Percentiles rank a stretch among this genome's conserved stretches.
Evolutionary conservation across 768 basidiomycete species (phyloP).

Genomic region (Serendipita sp.): DNA sequence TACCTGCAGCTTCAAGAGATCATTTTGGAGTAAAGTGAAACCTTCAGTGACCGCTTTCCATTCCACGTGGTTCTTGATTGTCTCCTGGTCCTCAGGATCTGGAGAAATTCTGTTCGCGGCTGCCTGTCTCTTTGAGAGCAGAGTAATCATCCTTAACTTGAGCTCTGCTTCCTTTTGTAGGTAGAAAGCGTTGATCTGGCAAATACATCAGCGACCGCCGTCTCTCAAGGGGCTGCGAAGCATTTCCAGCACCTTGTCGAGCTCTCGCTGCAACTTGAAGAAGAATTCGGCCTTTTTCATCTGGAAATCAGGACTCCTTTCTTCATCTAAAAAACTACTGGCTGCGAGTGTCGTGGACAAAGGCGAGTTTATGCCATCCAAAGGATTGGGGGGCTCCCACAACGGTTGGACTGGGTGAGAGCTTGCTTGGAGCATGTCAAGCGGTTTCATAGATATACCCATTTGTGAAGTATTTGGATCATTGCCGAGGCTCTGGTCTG

Average conservation of each 20-base stretch:
- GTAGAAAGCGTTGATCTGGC: conserved; percentile 93
- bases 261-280: conserved; percentile 92
- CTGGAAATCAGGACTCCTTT: conserved; percentile 71
- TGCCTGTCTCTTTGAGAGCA: conserved; percentile 84
- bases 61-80: conserved; percentile 46
- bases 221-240: conserved; percentile 4
- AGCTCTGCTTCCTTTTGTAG: conserved; percentile 93
- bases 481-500: background rate
- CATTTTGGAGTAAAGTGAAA: conserved; percentile 82
- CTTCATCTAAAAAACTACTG: conserved; percentile 52
- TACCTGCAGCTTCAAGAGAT: conserved; percentile 90
- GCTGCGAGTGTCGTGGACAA: conserved; percentile 31
- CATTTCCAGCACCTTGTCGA: conserved; percentile 61
- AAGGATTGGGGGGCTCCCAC: conserved; percentile 9
- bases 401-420: conserved; percentile 7
- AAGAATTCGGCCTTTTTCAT: conserved; percentile 97
- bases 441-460: background rate
- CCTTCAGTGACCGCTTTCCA: conserved; percentile 96
- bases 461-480: background rate
- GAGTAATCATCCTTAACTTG: conserved; percentile 75
- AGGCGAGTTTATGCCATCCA: conserved; percentile 9
- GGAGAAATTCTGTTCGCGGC: conserved; percentile 56
- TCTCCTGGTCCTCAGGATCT: conserved; percentile 44
- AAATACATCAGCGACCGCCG: conserved; percentile 1
- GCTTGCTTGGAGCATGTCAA: background rate